Conservation (phyloP, 495 filamentous ascomycete genomes). For the Poronia punctata region DNA sequence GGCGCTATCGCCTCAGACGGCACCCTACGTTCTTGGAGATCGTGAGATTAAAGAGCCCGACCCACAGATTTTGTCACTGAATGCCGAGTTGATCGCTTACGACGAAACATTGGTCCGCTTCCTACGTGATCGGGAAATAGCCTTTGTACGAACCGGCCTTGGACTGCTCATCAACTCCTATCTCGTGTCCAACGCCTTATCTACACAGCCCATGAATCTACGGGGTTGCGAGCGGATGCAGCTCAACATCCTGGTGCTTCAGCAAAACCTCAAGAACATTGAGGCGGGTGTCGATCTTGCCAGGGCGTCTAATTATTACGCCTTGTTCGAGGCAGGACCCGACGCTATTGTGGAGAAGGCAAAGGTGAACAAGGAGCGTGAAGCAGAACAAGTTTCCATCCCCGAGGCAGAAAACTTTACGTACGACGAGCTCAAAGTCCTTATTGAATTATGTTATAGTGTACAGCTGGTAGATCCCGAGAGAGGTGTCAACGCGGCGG, state of each 20-base stretch:
- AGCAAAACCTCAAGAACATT: conserved; percentile 92
- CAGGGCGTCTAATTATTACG: conserved; percentile 67
- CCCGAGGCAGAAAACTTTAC: conserved; percentile 49
- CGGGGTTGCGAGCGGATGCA: conserved; percentile 75
- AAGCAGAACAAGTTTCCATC: conserved; percentile 26
- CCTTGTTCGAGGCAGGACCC: conserved; percentile 71
- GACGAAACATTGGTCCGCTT: conserved; percentile 71
- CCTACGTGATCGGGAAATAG: conserved; percentile 56
- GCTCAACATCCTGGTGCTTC: conserved; percentile 85
- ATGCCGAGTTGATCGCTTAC: conserved; percentile 71
- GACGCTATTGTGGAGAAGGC: conserved; percentile 61
- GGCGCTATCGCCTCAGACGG: conserved; percentile 46
- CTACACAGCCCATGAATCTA: conserved; percentile 64
- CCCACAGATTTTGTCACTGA: conserved; percentile 66
- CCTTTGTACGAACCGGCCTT: conserved; percentile 68
- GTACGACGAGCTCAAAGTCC: conserved; percentile 75
- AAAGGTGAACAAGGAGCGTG: conserved; percentile 40
- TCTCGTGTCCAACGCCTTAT: conserved; percentile 56
- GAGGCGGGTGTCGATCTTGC: conserved; percentile 64
- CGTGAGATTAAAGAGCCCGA: conserved; percentile 75
- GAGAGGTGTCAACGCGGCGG: conserved; percentile 64
- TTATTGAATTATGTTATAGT: conserved; percentile 81
- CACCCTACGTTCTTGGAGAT: conserved; percentile 65
- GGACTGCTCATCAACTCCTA: conserved; percentile 62
- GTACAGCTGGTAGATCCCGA: conserved; percentile 66